Evolutionary conservation across 352 stramenopile species (phyloP).

Genomic region (Globisporangium spinosum): DNA sequence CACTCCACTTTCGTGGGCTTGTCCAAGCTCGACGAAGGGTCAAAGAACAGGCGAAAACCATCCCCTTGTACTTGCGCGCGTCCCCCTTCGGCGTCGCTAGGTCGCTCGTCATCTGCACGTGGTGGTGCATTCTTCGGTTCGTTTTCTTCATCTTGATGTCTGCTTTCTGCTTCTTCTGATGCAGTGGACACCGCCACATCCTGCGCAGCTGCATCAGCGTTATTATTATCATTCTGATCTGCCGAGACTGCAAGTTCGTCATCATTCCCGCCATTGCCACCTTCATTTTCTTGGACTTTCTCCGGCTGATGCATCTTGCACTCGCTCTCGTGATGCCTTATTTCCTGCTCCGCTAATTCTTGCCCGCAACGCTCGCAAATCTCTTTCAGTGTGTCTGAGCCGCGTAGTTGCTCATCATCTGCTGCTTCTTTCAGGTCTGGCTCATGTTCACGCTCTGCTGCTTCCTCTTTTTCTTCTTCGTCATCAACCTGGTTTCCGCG

Average conservation of each 20-base stretch:
- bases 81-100: background rate
- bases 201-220: background rate
- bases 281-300: background rate
- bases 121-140: background rate
- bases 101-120: background rate
- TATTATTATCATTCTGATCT: background rate
- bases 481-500: background rate
- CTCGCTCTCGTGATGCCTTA: constrained; percentile 1
- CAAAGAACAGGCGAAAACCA: background rate
- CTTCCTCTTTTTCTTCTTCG: background rate
- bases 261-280: background rate
- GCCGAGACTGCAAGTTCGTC: background rate
- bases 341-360: background rate
- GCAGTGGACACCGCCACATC: background rate
- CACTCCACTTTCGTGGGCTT: constrained; percentile 24
- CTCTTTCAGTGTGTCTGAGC: background rate
- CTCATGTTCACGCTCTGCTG: background rate
- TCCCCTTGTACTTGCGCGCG: background rate
- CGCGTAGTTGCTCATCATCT: background rate
- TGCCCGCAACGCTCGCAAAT: background rate
- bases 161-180: background rate
- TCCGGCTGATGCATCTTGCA: background rate
- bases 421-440: background rate
- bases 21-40: background rate
- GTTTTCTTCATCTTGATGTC: background rate